Evolutionary conservation across 139 green algal genomes (phyloP), one percentile per base, ranked within the genome.

Genomic region (Coelastrella sp.): DNA sequence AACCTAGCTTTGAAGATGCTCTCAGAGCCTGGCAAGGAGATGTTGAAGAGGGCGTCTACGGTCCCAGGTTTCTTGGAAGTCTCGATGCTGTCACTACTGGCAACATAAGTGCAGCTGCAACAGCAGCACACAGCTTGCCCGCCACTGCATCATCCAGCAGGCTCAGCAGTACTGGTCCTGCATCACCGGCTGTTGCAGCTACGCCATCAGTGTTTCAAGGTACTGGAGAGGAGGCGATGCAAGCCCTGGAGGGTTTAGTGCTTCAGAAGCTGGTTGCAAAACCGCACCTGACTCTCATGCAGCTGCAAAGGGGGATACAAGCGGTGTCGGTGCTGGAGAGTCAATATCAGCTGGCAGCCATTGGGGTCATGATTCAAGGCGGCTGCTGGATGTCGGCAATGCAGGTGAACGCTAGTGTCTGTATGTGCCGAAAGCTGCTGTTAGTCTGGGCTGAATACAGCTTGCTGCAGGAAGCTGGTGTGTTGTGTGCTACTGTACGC

Each of bases 341-440:
- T 11, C 73, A 19, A 8, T 80, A 64, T 59, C 85, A 90, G 85
- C 74, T 90, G 85, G 85, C 85, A 47, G 85, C 85, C 10, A 83
- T 90, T 64, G 85, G 85, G 0, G 73, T 84, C 58, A 22, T 90
- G 73, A 4, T 90, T 56, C 11, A 32, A 13, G 85, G 57, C 16
- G 73, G 85, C 10, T 90, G n/a, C 58, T 90, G 85, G 85, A 20
- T 73, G 16, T 73, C 85, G 3, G 85, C 85, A 7, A 90, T 90
- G 85, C 85, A 84, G 73, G 74, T 90, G 59, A 56, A 23, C 7
- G 11, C 13, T 73, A n/a, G 54, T 13, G n/a, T n/a, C n/a, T n/a
- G n/a, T n/a, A n/a, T n/a, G n/a, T n/a, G n/a, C n/a, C n/a, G n/a
- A n/a, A n/a, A n/a, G n/a, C n/a, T n/a, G n/a, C n/a, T n/a, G n/a